Evolutionary conservation across 2,329 filamentous ascomycete genomes (phyloP), one percentile per base, ranked within the genome.

Genomic region (Alternaria triticina): DNA sequence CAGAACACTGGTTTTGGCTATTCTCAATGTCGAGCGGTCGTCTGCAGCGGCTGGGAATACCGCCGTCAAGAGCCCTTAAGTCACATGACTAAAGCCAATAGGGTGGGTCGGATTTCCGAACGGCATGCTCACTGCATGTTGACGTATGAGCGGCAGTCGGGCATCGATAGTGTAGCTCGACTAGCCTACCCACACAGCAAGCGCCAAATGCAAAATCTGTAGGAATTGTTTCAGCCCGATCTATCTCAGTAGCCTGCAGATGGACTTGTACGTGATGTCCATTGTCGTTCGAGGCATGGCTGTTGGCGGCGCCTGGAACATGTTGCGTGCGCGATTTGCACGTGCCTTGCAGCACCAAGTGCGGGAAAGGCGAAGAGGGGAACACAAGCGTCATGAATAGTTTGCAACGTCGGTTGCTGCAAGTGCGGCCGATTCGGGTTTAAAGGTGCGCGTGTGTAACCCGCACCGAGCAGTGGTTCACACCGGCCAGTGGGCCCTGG

Each of bases 381-480:
- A 63, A 60, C 47, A 65, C 54, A 49, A 63, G 56, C 61, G 68
- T 70, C 67, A 66, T 70, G 65, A 67, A 55, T 66, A 68, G 60
- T 57, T 60, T 64, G 68, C 62, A 66, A 60, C 61, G 70, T 70
- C 66, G 70, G 68, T 67, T 66, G 62, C 71, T 76, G 74, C 74
- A 76, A 68, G 72, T 73, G 60, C 67, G 60, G 67, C 74, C 75
- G 64, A 65, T 76, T 76, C 25, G 52, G 72, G 72, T 28, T 59
- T 74, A 70, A 66, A 54, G 67, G 61, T 57, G 66, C 63, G 51
- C 40, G 65, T 66, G 74, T 75, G 72, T 66, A 70, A 76, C 70
- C 55, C 54, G 59, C 65, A 65, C 64, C 66, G 65, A 70, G 69
- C 67, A 65, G 65, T 70, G 62, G 70, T 75, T 71, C 68, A 69